Conservation (phyloP, 1,284 basidiomycete species). For the Tylopilus orsonianus region DNA sequence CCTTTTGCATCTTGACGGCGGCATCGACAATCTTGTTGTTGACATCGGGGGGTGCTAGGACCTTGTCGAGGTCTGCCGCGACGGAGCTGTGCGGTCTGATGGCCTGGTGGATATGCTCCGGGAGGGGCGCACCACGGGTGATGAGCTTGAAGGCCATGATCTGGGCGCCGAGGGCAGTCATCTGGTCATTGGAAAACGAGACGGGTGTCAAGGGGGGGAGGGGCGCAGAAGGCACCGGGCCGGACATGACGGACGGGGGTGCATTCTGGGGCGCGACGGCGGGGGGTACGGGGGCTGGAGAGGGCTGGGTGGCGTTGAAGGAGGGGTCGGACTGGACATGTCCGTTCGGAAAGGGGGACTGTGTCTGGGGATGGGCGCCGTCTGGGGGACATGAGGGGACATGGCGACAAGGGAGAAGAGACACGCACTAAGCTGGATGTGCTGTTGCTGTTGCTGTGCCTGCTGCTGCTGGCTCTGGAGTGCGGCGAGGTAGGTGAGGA, state of each 20-base stretch:
- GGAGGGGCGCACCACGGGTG: constrained; percentile 76
- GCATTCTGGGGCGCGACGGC: constrained; percentile 15
- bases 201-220: constrained; percentile 54
- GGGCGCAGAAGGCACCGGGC: constrained; percentile 29
- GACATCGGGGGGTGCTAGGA: constrained; percentile 58
- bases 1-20: constrained; percentile 76
- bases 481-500: constrained; percentile 26
- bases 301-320: constrained; percentile 16
- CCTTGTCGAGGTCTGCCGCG: constrained; percentile 63
- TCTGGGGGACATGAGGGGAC: constrained; percentile 23
- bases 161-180: constrained; percentile 83
- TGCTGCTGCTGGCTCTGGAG: constrained; percentile 34
- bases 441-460: constrained; percentile 29
- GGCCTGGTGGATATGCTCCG: constrained; percentile 77
- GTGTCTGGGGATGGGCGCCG: constrained; percentile 23
- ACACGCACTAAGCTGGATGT: constrained; percentile 34
- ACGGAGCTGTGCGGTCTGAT: constrained; percentile 64
- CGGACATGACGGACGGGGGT: constrained; percentile 24
- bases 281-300: constrained; percentile 8
- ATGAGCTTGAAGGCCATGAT: constrained; percentile 90
- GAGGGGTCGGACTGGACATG: constrained; percentile 24
- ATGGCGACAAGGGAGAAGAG: neutral
- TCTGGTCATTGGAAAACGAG: constrained; percentile 84
- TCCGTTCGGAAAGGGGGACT: constrained; percentile 26
- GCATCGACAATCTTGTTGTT: constrained; percentile 70